Base-by-base conservation (phyloP, 73 alveolate species). In the Urostyla sp. region DNA sequence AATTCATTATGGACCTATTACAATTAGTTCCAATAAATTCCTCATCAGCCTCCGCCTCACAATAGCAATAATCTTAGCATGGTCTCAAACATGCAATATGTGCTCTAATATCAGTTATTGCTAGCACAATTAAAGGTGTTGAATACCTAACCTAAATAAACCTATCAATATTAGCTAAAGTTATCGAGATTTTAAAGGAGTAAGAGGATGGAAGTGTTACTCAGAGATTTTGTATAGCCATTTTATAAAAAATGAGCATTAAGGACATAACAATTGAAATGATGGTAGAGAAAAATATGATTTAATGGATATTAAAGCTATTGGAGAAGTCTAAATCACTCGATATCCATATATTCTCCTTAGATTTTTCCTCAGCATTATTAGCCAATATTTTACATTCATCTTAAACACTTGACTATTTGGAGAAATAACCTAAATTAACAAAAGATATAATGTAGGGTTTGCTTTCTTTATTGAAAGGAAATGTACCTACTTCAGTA, bases 171-270 rank as follows among this genome's bases (percentile, higher is more conserved):
- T 66, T 90, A 49, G 96, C 94, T 90, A 96, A 92, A 74, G 92
- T 94, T 27, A 92, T 96, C 28, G 94, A 96, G 75, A 48, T 73
- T 31, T 54, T 73, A 27, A 73, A 73, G 60, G 96, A 93, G 24
- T 87, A 94, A 37, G 99, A 96, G 84, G 98, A 92, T 78, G 98
- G 99, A 31, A 88, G 95, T 77, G 99, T 96, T 0, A 84, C 97
- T 8, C 92, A 96, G 66, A 76, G 99, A 67, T 96, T 96, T 82
- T 92, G 98, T 4, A 79, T 96, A 43, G 99, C 99, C n/a, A 92
- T 96, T 48, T 89, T 96, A 43, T 92, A 94, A 85, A 96, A 96
- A 72, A 92, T 91, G 93, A 87, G 97, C 72, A 97, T 96, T 0
- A 95, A 95, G 77, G 99, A 95, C 57, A 76, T 88, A 61, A 92